Conservation (phyloP, 371 early-diverging fungal genomes). For the Coemansia linderi region DNA sequence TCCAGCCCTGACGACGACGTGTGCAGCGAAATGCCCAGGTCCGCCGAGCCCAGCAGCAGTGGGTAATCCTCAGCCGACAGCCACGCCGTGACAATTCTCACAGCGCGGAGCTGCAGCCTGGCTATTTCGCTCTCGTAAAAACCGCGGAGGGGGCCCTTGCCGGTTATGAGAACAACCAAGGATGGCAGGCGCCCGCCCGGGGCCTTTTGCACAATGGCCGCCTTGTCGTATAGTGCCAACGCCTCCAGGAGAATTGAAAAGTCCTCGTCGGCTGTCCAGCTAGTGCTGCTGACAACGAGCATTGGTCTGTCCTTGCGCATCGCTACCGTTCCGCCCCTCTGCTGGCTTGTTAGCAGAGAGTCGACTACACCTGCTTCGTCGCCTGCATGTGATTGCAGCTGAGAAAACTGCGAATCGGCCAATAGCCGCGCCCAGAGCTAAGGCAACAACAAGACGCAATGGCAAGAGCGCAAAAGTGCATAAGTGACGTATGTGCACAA, state of each 20-base stretch:
- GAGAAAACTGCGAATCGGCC: constrained; percentile 53
- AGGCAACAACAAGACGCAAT: background rate
- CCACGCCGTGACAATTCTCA: constrained; percentile 81
- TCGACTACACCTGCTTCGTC: background rate
- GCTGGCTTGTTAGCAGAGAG: constrained; percentile 33
- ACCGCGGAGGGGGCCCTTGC: constrained; percentile 83
- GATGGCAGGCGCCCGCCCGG: constrained; percentile 55
- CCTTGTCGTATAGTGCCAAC: constrained; percentile 62
- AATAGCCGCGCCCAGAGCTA: constrained; percentile 48
- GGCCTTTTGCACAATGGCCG: background rate
- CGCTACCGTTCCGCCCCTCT: constrained; percentile 13
- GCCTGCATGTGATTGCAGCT: constrained; percentile 10
- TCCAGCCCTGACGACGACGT: constrained; percentile 91
- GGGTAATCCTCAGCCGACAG: constrained; percentile 83
- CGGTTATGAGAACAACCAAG: constrained; percentile 86
- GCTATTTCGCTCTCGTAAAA: constrained; percentile 68
- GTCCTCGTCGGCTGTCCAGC: constrained; percentile 97
- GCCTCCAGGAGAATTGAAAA: constrained; percentile 80
- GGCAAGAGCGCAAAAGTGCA: background rate
- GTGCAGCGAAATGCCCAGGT: constrained; percentile 91
- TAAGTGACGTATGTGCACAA: constrained; percentile 2
- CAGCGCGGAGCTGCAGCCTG: constrained; percentile 58
- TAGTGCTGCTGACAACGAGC: constrained; percentile 86
- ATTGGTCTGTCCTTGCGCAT: constrained; percentile 62
- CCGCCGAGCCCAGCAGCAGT: constrained; percentile 79